These are phyloP conservation scores for Sporothrix curviconia DNA, from an alignment of 2,329 filamentous ascomycete species.

Conservation along the genomic window DNA sequence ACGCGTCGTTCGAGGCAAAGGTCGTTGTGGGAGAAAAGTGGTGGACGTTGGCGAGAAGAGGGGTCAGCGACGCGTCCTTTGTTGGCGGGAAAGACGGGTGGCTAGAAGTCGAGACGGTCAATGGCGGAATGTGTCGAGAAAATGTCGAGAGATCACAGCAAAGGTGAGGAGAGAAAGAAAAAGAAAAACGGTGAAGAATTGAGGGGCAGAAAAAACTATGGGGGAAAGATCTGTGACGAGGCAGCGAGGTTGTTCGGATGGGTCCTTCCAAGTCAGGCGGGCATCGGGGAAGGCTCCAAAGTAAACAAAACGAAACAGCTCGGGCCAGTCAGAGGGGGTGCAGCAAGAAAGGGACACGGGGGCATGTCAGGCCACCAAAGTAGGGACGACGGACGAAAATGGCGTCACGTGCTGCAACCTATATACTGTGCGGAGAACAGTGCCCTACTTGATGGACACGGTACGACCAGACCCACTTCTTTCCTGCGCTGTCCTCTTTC, in stretches of 20 bases:
- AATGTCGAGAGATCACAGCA: not conserved
- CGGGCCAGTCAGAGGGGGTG: slow-evolving; percentile 14
- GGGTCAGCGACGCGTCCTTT: not conserved
- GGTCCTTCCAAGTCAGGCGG: slow-evolving; percentile 1
- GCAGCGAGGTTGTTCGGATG: slow-evolving; percentile 7
- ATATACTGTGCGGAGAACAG: not conserved
- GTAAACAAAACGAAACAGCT: slow-evolving; percentile 22
- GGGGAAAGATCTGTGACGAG: not conserved
- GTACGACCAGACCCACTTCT: not conserved
- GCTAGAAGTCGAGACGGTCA: not conserved
- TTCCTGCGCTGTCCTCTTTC: not conserved
- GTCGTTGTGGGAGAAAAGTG: not conserved
- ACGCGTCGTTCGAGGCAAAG: not conserved
- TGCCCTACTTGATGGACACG: not conserved
- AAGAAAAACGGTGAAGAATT: slow-evolving; percentile 9
- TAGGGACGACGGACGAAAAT: not conserved
- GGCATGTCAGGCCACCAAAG: not conserved
- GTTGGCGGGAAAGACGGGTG: not conserved
- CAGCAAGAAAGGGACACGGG: not conserved
- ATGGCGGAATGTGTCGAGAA: no score
- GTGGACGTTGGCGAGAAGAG: not conserved
- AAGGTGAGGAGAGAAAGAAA: not conserved
- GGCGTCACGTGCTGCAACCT: not conserved
- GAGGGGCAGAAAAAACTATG: slow-evolving; percentile 1
- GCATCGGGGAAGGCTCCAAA: slow-evolving; percentile 16